Conservation (phyloP, 805 yeast species). For the Candida taoyuanica region DNA sequence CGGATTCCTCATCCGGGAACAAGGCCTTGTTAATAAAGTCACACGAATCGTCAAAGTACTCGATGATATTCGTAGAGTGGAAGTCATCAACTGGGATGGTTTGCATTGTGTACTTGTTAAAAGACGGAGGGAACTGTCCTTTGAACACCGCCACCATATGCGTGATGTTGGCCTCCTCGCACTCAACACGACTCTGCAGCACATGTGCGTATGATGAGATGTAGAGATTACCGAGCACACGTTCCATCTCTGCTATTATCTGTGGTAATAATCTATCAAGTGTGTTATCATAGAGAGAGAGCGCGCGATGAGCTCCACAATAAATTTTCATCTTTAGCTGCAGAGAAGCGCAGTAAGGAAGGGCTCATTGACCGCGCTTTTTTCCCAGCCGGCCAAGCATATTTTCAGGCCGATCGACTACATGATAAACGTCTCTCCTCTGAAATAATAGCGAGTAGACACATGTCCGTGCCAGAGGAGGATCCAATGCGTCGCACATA, state of each 20-base stretch:
- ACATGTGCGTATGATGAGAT: constrained; percentile 72
- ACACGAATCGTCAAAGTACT: constrained; percentile 56
- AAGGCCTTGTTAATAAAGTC: constrained; percentile 63
- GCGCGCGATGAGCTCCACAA: neutral
- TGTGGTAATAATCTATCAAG: neutral
- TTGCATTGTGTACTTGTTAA: constrained; percentile 45
- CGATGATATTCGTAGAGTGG: constrained; percentile 58
- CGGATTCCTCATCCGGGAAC: constrained; percentile 36
- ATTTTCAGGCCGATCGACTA: neutral
- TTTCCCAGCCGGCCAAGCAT: too few species aligned
- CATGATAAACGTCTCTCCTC: neutral
- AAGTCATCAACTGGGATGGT: constrained; percentile 74
- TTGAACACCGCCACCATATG: constrained; percentile 69
- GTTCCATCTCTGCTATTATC: constrained; percentile 26
- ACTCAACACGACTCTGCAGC: constrained; percentile 46
- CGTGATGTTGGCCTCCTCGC: constrained; percentile 50
- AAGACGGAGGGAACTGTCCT: constrained; percentile 53
- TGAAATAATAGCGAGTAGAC: neutral
- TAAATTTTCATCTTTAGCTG: neutral
- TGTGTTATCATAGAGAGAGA: neutral
- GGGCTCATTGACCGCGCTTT: too few species aligned
- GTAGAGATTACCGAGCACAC: constrained; percentile 78
- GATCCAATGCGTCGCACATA: constrained; percentile 18
- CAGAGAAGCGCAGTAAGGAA: too few species aligned
- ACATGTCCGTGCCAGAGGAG: constrained; percentile 5